A percentile compares a stretch with the other conserved stretches of the same genome.
Conservation (phyloP, 495 filamentous ascomycete species). For the Penicillium egyptiacum region DNA sequence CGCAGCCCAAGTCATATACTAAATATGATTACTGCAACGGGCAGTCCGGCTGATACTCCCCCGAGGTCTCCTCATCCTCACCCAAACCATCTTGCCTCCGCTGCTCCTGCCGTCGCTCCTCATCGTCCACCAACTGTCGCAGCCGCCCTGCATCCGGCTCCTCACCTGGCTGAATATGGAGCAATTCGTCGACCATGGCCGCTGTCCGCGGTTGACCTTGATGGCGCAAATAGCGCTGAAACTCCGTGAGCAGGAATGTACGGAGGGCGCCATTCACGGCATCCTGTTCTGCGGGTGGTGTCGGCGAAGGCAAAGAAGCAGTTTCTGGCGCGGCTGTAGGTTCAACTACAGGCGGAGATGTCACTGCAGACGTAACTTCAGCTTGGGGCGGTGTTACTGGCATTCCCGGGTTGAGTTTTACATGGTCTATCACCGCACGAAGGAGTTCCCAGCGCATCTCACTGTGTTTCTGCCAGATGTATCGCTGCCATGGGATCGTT, state of each 20-base stretch:
- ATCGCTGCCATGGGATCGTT: constrained; percentile 21
- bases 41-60: background rate
- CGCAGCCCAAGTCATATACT: background rate
- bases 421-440: constrained; percentile 14
- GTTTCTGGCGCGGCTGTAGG: background rate
- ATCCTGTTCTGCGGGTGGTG: background rate
- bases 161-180: background rate
- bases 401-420: background rate
- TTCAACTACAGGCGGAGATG: background rate
- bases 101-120: background rate
- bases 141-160: constrained; percentile 8
- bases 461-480: constrained; percentile 28
- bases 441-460: constrained; percentile 13
- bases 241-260: constrained; percentile 7
- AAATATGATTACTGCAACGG: background rate
- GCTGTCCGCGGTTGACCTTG: background rate
- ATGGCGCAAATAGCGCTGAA: constrained; percentile 8
- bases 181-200: constrained; percentile 9
- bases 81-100: background rate
- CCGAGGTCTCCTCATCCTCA: background rate
- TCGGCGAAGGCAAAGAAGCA: no score
- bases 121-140: background rate
- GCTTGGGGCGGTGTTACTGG: background rate
- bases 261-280: background rate
- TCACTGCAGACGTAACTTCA: background rate